phyloP scores from a whole-genome alignment of 2,329 filamentous ascomycete species.

The Elsinoe necatrix region DNA sequence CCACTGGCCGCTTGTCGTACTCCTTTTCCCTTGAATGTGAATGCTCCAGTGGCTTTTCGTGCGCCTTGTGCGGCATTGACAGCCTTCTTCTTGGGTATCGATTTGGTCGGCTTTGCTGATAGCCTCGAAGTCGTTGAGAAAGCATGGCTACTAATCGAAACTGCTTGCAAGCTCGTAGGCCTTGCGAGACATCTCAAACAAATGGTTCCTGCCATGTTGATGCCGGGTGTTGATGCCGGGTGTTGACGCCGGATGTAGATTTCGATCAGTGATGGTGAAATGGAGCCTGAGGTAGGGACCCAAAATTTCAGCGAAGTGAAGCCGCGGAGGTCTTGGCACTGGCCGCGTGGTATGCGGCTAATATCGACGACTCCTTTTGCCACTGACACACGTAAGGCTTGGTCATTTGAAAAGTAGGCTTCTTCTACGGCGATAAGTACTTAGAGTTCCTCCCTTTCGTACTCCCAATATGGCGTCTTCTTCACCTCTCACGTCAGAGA shows the following conservation, averaged over 20 bases:
- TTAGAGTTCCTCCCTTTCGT: no score
- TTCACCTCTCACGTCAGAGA: no score
- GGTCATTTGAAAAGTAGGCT: no score
- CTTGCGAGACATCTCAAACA: constrained; percentile 22
- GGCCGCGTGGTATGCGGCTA: background rate
- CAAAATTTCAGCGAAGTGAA: constrained; percentile 4
- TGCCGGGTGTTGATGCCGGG: no score
- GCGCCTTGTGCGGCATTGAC: constrained; percentile 22
- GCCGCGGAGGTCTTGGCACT: constrained; percentile 6
- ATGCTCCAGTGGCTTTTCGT: constrained; percentile 24
- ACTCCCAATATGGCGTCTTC: no score
- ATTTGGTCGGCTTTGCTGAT: constrained; percentile 22
- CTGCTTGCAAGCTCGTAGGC: constrained; percentile 1
- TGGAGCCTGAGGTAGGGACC: background rate
- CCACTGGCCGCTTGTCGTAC: constrained; percentile 23
- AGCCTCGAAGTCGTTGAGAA: constrained; percentile 29
- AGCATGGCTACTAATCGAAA: constrained; percentile 21
- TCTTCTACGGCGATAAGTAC: no score
- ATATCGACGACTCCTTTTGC: no score
- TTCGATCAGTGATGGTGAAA: background rate
- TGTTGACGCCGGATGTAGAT: background rate
- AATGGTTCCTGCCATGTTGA: constrained; percentile 22
- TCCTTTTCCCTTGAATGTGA: constrained; percentile 17
- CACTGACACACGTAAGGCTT: no score
- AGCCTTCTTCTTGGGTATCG: constrained; percentile 24